phyloP scores from a whole-genome alignment of 2,329 filamentous ascomycete species.

The Ceratocystis papillata region DNA sequence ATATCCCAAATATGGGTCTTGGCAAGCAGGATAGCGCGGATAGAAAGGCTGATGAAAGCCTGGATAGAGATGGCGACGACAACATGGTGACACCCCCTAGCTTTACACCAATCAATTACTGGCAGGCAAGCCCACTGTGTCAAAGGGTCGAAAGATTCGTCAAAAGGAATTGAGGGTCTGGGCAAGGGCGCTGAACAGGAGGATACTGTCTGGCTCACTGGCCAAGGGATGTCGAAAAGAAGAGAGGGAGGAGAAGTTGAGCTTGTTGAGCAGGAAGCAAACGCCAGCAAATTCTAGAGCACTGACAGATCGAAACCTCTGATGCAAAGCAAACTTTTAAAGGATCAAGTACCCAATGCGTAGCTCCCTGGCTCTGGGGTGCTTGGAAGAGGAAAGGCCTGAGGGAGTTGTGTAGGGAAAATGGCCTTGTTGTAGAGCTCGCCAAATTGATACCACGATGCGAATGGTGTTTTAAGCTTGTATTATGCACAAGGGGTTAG shows the following conservation, averaged over 20 bases:
- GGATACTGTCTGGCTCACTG: neutral
- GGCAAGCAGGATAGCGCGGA: conserved; percentile 27
- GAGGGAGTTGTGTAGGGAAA: neutral
- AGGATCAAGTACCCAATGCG: neutral
- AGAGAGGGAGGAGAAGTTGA: neutral
- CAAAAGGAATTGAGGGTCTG: neutral
- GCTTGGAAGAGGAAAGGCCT: neutral
- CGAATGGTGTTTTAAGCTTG: conserved; percentile 6
- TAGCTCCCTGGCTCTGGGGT: neutral
- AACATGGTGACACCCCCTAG: conserved; percentile 7
- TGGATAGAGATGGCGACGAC: conserved; percentile 2
- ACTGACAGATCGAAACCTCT: neutral
- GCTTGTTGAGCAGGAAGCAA: neutral
- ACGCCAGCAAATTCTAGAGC: neutral
- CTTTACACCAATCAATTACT: neutral
- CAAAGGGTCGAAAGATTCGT: neutral
- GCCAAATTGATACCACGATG: conserved; percentile 6
- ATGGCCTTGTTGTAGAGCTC: neutral
- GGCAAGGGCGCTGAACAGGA: neutral
- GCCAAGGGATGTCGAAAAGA: neutral
- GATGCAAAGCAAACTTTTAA: neutral
- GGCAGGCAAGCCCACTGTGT: neutral
- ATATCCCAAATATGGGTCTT: neutral
- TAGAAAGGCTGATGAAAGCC: conserved; percentile 22
- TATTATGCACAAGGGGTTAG: neutral